These are phyloP conservation scores for Chaetomium olivaceum DNA, from an alignment of 2,329 filamentous ascomycete genomes.

Conservation along the genomic window DNA sequence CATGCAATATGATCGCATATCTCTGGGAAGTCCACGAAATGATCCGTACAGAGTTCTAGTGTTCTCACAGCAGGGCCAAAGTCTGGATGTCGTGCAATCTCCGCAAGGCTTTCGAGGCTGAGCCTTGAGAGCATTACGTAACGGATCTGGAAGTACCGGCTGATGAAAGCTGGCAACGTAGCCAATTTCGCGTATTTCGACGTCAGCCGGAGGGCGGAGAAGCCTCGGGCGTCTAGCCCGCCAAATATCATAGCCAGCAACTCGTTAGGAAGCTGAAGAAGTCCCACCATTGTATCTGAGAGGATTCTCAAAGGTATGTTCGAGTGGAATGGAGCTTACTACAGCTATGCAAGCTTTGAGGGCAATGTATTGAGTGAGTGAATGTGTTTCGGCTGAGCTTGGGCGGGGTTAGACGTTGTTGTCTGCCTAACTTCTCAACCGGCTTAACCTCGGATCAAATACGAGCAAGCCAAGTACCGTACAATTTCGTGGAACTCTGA, in stretches of 20 bases:
- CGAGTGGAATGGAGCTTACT: conserved; percentile 12
- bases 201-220: conserved; percentile 12
- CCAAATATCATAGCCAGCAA: conserved; percentile 12
- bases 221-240: conserved; percentile 10
- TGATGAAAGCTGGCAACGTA: conserved; percentile 14
- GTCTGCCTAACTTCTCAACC: too few relatives aligned
- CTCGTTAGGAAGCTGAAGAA: conserved; percentile 16
- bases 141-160: conserved; percentile 9
- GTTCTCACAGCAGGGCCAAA: conserved; percentile 16
- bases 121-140: conserved; percentile 11
- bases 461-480: too few relatives aligned
- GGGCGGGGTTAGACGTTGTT: too few relatives aligned
- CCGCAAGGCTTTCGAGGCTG: conserved; percentile 9
- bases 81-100: conserved; percentile 13
- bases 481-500: too few relatives aligned
- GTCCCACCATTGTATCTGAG: conserved; percentile 4
- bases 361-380: neutral
- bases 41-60: conserved; percentile 14
- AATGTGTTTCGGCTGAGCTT: too few relatives aligned
- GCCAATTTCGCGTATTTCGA: conserved; percentile 10
- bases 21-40: conserved; percentile 14
- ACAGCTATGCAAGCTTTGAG: conserved; percentile 10
- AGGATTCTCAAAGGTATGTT: neutral
- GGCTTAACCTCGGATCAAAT: too few relatives aligned
- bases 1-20: conserved; percentile 1